Evolutionary conservation across 106 monocot genomes (phyloP).

Genomic region (Acanthochlamys bracteata): DNA sequence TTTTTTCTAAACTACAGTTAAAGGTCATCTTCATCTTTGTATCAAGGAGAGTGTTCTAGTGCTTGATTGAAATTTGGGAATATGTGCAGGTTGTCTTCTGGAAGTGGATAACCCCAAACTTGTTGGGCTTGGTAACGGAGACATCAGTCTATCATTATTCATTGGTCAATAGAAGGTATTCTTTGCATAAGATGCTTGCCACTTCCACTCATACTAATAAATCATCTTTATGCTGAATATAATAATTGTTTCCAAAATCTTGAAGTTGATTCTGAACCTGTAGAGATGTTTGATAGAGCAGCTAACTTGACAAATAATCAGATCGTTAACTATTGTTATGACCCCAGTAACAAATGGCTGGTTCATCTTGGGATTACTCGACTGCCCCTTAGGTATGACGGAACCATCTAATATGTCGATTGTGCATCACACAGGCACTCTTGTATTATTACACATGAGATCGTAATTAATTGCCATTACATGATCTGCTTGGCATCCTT

Average conservation of each 20-base stretch:
- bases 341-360: slow-evolving; percentile 92
- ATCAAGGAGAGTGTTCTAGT: too few species aligned
- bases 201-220: too few species aligned
- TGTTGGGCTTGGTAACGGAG: slow-evolving; percentile 93
- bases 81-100: slow-evolving; percentile 81
- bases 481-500: too few species aligned
- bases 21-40: too few species aligned
- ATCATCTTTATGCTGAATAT: background rate
- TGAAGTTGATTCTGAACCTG: slow-evolving; percentile 79
- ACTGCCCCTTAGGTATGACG: slow-evolving; percentile 72
- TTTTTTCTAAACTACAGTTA: too few species aligned
- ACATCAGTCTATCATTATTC: slow-evolving; percentile 91
- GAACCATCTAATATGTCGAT: too few species aligned
- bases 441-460: too few species aligned
- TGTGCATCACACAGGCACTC: too few species aligned
- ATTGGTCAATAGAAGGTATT: slow-evolving; percentile 92
- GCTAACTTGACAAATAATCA: slow-evolving; percentile 92
- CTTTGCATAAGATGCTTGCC: too few species aligned
- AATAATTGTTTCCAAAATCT: background rate
- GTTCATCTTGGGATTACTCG: slow-evolving; percentile 95
- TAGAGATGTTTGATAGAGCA: slow-evolving; percentile 92
- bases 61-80: background rate
- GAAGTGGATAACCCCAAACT: slow-evolving; percentile 92
- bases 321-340: slow-evolving; percentile 92
- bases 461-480: too few species aligned